phyloP scores from a whole-genome alignment of 2,329 filamentous ascomycete species.

The Salinomyces thailandicus region DNA sequence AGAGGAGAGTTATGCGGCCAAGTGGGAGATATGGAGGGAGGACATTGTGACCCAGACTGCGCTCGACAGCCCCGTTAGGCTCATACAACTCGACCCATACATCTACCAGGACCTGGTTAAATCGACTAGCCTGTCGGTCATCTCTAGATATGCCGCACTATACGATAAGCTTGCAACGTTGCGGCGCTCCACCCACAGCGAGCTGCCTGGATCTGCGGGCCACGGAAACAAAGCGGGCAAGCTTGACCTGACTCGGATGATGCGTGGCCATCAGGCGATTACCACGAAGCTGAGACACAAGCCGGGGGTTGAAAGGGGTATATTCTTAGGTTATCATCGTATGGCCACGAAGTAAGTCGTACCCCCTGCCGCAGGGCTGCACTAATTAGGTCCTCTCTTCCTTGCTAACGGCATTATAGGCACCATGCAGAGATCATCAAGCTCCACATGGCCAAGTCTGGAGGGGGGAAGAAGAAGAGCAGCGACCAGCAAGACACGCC shows the following conservation, averaged over 20 bases:
- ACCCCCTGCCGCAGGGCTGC: neutral
- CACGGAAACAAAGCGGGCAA: neutral
- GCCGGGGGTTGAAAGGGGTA: neutral
- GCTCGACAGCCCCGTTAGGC: neutral
- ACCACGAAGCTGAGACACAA: neutral
- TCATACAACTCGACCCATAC: neutral
- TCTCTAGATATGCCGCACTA: neutral
- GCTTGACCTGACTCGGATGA: neutral
- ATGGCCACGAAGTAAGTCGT: neutral
- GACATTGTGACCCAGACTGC: neutral
- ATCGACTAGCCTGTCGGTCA: neutral
- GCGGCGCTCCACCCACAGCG: neutral
- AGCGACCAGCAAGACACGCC: neutral
- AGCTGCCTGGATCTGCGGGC: neutral
- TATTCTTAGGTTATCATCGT: neutral
- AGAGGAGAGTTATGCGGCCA: too few relatives aligned
- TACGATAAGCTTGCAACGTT: neutral
- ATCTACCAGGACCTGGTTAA: neutral
- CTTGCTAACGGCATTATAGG: too few relatives aligned
- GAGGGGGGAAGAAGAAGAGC: neutral
- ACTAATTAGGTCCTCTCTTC: too few relatives aligned
- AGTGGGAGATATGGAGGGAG: too few relatives aligned
- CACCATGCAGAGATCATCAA: too few relatives aligned
- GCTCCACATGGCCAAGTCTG: too few relatives aligned
- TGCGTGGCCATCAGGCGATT: neutral